Conservation (phyloP, 1,284 basidiomycete genomes). For the Peniophora sp. region DNA sequence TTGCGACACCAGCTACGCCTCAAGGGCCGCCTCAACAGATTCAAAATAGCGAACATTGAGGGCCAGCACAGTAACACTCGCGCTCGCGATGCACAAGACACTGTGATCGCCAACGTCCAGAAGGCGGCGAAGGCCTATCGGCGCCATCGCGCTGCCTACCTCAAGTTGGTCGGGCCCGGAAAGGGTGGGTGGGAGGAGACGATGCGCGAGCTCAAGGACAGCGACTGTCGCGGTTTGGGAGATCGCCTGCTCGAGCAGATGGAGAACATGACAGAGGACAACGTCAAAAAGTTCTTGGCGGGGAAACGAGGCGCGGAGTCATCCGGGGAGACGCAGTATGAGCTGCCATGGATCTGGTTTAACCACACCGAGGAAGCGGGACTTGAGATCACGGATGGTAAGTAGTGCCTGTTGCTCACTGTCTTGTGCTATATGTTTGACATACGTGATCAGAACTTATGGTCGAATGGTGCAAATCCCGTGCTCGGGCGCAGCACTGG, state of each 20-base stretch:
- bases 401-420: no score
- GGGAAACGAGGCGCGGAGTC: background rate
- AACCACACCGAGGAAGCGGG: no score
- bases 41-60: conserved; percentile 17
- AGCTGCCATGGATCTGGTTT: background rate
- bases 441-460: no score
- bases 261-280: background rate
- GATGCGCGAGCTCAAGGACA: conserved; percentile 5
- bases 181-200: conserved; percentile 9
- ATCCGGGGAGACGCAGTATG: background rate
- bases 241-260: conserved; percentile 4
- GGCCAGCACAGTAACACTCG: conserved; percentile 20
- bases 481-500: no score
- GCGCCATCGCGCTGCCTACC: conserved; percentile 3
- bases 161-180: conserved; percentile 7
- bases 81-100: conserved; percentile 8
- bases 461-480: no score
- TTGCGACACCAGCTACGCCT: conserved; percentile 21
- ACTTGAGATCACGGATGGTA: no score
- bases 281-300: background rate
- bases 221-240: conserved; percentile 11
- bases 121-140: conserved; percentile 5
- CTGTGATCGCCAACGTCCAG: conserved; percentile 9
- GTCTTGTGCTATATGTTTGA: no score
- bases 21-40: conserved; percentile 14